Percentiles rank a stretch among this genome's conserved stretches.
phyloP scores from a whole-genome alignment of 805 yeast species.

The Teunomyces tritomae region DNA sequence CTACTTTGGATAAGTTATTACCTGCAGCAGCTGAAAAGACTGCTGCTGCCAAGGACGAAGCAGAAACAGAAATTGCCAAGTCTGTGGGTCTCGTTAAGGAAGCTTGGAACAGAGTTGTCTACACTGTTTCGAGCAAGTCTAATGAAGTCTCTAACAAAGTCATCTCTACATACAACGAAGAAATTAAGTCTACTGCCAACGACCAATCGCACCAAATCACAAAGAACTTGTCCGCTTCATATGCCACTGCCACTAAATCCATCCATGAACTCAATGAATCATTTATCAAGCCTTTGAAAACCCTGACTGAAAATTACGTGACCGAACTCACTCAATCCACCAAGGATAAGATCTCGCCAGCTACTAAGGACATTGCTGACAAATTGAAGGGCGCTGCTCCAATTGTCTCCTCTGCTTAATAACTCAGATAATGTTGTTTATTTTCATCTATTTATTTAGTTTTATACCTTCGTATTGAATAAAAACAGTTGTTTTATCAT shows the following conservation, averaged over 20 bases:
- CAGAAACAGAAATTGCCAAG: constrained; percentile 11
- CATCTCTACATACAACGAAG: constrained; percentile 33
- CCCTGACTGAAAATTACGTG: constrained; percentile 39
- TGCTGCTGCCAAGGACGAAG: constrained; percentile 16
- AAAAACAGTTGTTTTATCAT: not conserved
- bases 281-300: constrained; percentile 38
- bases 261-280: constrained; percentile 32
- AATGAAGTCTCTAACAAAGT: constrained; percentile 28
- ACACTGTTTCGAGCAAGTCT: constrained; percentile 25
- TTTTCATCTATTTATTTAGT: not conserved
- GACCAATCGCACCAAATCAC: constrained; percentile 25
- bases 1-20: constrained; percentile 20
- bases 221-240: constrained; percentile 34
- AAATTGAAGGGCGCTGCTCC: constrained; percentile 13
- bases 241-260: constrained; percentile 32
- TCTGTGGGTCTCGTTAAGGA: constrained; percentile 20
- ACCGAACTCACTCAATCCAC: constrained; percentile 33
- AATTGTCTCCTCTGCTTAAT: constrained; percentile 13
- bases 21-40: constrained; percentile 28
- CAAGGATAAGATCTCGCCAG: constrained; percentile 20
- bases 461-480: not conserved
- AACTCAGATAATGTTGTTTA: not conserved
- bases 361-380: constrained; percentile 8
- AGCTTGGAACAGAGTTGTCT: constrained; percentile 19
- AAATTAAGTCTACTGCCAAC: constrained; percentile 21